These are phyloP conservation scores for Tolypocladium album DNA, from an alignment of 2,329 filamentous ascomycete species.

Conservation along the genomic window DNA sequence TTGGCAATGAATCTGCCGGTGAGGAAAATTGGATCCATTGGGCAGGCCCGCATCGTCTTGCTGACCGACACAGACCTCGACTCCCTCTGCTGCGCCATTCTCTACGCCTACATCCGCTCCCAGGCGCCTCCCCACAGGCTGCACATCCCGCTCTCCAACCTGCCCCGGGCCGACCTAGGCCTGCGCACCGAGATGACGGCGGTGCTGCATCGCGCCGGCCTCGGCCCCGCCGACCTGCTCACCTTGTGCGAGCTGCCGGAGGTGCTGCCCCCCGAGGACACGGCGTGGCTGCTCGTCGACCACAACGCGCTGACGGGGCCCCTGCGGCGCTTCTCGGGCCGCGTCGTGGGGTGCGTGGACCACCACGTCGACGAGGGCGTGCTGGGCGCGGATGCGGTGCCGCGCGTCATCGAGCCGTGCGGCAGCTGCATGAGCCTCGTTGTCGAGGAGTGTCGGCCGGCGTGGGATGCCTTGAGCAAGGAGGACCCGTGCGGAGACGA, in stretches of 20 bases:
- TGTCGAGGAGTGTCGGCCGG: conserved; percentile 42
- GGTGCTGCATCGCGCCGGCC: conserved; percentile 49
- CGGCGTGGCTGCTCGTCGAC: conserved; percentile 66
- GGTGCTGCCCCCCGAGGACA: conserved; percentile 37
- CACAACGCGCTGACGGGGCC: conserved; percentile 63
- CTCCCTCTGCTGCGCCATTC: conserved; percentile 63
- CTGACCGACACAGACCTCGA: conserved; percentile 54
- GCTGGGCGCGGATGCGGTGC: conserved; percentile 35
- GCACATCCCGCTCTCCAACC: conserved; percentile 65
- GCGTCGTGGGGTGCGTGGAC: conserved; percentile 59
- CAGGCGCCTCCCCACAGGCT: conserved; percentile 41
- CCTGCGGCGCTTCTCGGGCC: conserved; percentile 39
- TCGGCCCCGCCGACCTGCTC: conserved; percentile 51
- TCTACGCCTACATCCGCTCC: conserved; percentile 65
- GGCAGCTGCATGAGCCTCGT: conserved; percentile 69
- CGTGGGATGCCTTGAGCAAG: conserved; percentile 43
- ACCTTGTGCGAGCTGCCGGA: conserved; percentile 43
- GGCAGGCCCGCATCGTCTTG: background rate
- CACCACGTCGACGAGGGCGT: conserved; percentile 65
- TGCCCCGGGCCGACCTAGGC: conserved; percentile 54
- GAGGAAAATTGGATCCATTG: conserved; percentile 4
- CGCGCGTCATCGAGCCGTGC: conserved; percentile 51
- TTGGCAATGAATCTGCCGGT: conserved; percentile 61
- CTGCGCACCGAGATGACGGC: conserved; percentile 65
- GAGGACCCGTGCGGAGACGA: conserved; percentile 30